These are phyloP conservation scores for Bipolaris cookei DNA, from an alignment of 2,329 filamentous ascomycete genomes.

Conservation along the genomic window DNA sequence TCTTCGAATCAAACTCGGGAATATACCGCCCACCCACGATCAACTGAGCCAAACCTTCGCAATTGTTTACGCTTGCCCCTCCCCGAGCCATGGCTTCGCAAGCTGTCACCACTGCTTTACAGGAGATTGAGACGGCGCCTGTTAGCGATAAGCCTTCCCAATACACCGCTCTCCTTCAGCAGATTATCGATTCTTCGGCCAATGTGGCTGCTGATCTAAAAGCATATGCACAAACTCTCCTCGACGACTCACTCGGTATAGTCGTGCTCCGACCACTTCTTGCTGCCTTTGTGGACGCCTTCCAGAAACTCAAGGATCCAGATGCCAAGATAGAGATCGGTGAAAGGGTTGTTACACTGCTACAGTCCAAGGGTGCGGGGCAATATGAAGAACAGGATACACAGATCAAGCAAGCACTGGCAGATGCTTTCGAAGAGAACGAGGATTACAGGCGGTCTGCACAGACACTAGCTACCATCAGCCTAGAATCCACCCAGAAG, in stretches of 20 bases:
- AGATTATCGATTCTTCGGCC: conserved; percentile 58
- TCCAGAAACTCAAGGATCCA: conserved; percentile 65
- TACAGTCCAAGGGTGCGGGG: conserved; percentile 71
- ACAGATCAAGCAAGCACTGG: conserved; percentile 77
- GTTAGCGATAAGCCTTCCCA: conserved; percentile 59
- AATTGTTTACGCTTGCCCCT: neutral
- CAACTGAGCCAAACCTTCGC: neutral
- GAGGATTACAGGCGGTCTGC: conserved; percentile 84
- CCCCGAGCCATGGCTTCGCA: conserved; percentile 56
- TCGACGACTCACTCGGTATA: conserved; percentile 73
- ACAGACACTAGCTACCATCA: conserved; percentile 78
- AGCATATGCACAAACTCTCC: conserved; percentile 70
- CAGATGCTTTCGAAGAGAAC: conserved; percentile 79
- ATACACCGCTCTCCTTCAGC: conserved; percentile 64
- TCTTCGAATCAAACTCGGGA: neutral
- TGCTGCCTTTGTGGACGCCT: conserved; percentile 67
- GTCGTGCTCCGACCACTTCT: conserved; percentile 77
- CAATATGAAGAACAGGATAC: conserved; percentile 83
- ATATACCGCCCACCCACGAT: no score
- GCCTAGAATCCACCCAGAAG: conserved; percentile 87
- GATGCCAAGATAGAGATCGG: conserved; percentile 78
- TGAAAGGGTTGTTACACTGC: conserved; percentile 70
- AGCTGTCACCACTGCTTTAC: conserved; percentile 57
- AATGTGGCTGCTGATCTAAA: conserved; percentile 67
- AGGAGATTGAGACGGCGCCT: conserved; percentile 57